Evolutionary conservation across 306 rosid species (phyloP), one percentile per base, ranked within the genome.

Genomic region (Quercus parvula): DNA sequence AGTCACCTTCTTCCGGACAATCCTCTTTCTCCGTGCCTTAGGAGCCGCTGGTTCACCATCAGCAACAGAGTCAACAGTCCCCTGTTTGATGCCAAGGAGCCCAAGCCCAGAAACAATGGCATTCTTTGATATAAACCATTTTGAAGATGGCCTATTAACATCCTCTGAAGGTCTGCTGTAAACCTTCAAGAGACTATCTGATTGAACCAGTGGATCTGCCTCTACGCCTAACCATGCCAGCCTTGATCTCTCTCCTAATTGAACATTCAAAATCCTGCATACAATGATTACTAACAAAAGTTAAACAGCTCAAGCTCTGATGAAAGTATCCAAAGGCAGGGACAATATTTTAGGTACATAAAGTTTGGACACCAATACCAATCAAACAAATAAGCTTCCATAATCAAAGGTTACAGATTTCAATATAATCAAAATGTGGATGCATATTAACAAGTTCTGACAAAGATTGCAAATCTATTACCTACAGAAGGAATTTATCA

Each of bases 221-320:
- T 96, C 99, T 44, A 96, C 89, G 22, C 99, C 98, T 46, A 96
- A 94, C 99, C 99, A 96, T 38, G 94, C 98, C 70, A 92, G 85
- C 87, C 96, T 86, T 13, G 98, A 96, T 74, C 94, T 81, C 87
- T 96, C 99, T 73, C 99, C 99, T 73, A 93, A 70, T 77, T 90
- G 99, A 69, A 89, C 90, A 68, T 96, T 96, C 90, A 96, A 22
- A 24, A 85, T 68, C 92, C 99, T 96, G 92, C 82, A 74, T 6
- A 83, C 44, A 74, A 76, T 41, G 46, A 41, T 76, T 77, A 78
- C 10, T 20, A 61, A 30, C 70, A 57, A 71, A 38, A 22, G 44
- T 62, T 78, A 77, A 69, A 78, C 15, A 7, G 4, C 64, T 71
- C 66, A 70, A 76, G 49, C 24, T 31, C 71, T 31, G 49, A 66